These are phyloP conservation scores for Russula olivacea DNA, from an alignment of 768 basidiomycete genomes.

Conservation along the genomic window DNA sequence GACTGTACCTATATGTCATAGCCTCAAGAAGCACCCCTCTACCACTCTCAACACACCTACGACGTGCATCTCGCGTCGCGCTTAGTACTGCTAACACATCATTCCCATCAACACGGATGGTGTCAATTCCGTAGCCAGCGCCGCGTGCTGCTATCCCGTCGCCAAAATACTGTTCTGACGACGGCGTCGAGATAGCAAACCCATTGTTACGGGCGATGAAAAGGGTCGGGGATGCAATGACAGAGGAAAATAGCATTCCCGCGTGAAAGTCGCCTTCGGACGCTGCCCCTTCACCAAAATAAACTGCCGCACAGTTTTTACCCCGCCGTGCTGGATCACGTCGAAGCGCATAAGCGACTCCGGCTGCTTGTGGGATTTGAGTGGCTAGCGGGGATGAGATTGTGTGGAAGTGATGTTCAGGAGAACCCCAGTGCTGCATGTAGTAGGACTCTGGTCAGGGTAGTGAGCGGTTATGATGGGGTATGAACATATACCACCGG, in stretches of 20 bases:
- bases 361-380: constrained; percentile 92
- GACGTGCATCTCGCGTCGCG: constrained; percentile 66
- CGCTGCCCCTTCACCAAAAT: constrained; percentile 91
- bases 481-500: constrained; percentile 57
- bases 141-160: constrained; percentile 92
- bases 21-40: constrained; percentile 83
- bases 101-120: constrained; percentile 90
- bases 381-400: constrained; percentile 93
- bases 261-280: constrained; percentile 97
- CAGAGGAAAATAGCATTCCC: constrained; percentile 74
- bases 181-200: constrained; percentile 92
- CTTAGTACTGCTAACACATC: constrained; percentile 79
- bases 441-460: neutral
- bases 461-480: constrained; percentile 3
- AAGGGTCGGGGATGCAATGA: constrained; percentile 65
- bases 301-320: constrained; percentile 78
- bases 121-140: constrained; percentile 88
- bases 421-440: constrained; percentile 76
- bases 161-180: constrained; percentile 82
- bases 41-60: constrained; percentile 66
- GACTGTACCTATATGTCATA: constrained; percentile 76
- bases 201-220: constrained; percentile 82
- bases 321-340: constrained; percentile 63
- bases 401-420: constrained; percentile 81
- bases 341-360: constrained; percentile 84